phyloP scores from a whole-genome alignment of 2,329 filamentous ascomycete species.

The Exophiala dermatitidis region DNA sequence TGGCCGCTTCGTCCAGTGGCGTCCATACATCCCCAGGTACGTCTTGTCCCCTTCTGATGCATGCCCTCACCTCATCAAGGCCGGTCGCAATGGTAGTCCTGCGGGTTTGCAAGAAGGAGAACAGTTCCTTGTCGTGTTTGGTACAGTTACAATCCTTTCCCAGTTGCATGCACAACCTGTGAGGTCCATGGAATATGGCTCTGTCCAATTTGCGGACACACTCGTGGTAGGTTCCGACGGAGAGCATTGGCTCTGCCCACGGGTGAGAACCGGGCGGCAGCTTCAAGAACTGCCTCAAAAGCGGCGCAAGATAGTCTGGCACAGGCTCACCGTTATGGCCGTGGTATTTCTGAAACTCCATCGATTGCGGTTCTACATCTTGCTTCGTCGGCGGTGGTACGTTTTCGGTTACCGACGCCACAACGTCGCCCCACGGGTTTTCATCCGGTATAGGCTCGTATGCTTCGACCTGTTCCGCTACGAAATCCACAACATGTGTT shows the following conservation, averaged over 20 bases:
- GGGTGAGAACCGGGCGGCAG: no score
- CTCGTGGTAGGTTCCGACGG: background rate
- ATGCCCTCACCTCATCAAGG: constrained; percentile 5
- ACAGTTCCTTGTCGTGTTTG: constrained; percentile 1
- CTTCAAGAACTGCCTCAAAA: no score
- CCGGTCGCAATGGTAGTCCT: background rate
- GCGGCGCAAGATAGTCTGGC: no score
- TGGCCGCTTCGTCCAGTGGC: constrained; percentile 1
- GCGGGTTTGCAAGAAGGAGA: background rate
- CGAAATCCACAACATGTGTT: background rate
- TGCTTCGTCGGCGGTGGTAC: no score
- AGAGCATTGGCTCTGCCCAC: background rate
- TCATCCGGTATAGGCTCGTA: no score
- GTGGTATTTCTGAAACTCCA: no score
- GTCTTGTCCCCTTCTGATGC: background rate
- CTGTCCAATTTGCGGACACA: constrained; percentile 7
- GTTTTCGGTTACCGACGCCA: no score
- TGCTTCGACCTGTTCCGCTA: constrained; percentile 2
- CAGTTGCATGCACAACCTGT: constrained; percentile 7
- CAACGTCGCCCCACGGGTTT: no score
- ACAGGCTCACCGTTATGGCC: no score
- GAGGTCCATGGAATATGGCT: constrained; percentile 8
- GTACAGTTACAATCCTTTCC: constrained; percentile 6
- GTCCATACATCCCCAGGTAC: constrained; percentile 1
- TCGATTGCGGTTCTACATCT: no score